Evolutionary conservation across 2,329 filamentous ascomycete genomes (phyloP).

Genomic region (Clonostachys rosea): DNA sequence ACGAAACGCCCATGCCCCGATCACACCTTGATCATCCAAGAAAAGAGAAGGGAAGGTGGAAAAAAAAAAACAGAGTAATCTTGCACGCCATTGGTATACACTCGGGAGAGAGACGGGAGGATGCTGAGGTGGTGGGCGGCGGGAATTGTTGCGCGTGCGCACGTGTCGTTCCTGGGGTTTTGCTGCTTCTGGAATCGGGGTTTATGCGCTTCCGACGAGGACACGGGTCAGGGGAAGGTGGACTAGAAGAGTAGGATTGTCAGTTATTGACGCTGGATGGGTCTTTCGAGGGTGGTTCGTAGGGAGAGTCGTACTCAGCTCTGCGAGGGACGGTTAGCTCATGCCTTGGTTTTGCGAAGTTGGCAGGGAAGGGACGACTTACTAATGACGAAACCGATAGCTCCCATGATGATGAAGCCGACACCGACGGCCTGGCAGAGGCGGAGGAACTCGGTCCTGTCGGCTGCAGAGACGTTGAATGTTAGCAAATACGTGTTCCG

Average conservation of each 20-base stretch:
- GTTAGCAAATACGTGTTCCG: not conserved
- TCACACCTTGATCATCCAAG: too few species aligned
- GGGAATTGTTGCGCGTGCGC: too few species aligned
- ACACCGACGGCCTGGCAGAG: conserved; percentile 58
- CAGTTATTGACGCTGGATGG: not conserved
- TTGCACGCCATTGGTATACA: too few species aligned
- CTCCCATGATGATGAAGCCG: conserved; percentile 67
- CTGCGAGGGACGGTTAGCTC: conserved; percentile 39
- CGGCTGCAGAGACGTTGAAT: conserved; percentile 16
- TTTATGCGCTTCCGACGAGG: conserved; percentile 61
- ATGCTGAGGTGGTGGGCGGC: too few species aligned
- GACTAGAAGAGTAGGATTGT: conserved; percentile 30
- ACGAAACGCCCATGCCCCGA: too few species aligned
- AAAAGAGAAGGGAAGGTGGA: too few species aligned
- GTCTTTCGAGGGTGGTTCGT: not conserved
- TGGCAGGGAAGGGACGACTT: too few species aligned
- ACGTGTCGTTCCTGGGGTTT: not conserved
- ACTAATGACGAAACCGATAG: conserved; percentile 50
- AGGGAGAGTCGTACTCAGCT: conserved; percentile 49
- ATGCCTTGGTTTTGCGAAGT: too few species aligned
- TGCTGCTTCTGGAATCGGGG: not conserved
- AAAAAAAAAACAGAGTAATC: too few species aligned
- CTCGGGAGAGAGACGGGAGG: too few species aligned
- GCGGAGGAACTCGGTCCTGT: conserved; percentile 36
- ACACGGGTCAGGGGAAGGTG: conserved; percentile 70